Conservation (phyloP, 2,329 filamentous ascomycete species). For the Clonostachys rhizophaga region DNA sequence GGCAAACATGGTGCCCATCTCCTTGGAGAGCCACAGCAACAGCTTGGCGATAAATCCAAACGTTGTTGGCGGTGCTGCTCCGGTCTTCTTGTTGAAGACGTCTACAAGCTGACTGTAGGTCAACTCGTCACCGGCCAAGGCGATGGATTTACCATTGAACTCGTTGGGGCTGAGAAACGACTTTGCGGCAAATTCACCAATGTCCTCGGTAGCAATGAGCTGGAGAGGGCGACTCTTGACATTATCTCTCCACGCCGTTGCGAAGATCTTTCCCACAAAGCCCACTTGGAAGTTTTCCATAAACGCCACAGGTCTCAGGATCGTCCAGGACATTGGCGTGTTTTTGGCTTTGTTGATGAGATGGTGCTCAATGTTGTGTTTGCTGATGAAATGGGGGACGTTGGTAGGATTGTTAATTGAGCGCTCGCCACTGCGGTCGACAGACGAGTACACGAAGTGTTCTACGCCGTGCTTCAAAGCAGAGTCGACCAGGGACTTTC, state of each 20-base stretch:
- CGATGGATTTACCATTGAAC: conserved; percentile 21
- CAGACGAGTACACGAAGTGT: conserved; percentile 57
- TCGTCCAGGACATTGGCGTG: conserved; percentile 23
- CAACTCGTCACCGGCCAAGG: conserved; percentile 33
- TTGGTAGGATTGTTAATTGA: conserved; percentile 44
- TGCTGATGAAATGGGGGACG: conserved; percentile 56
- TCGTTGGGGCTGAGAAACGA: conserved; percentile 22
- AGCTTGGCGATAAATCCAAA: conserved; percentile 17
- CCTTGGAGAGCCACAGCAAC: conserved; percentile 18
- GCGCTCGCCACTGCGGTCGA: conserved; percentile 53
- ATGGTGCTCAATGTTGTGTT: conserved; percentile 56
- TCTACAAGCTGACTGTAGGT: conserved; percentile 19
- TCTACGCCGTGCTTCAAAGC: conserved; percentile 47
- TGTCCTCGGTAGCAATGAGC: conserved; percentile 26
- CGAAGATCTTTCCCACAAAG: conserved; percentile 22
- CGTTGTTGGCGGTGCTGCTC: conserved; percentile 17
- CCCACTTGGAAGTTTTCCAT: conserved; percentile 29
- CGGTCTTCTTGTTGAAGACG: conserved; percentile 22
- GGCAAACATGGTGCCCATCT: conserved; percentile 26
- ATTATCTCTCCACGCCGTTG: conserved; percentile 19
- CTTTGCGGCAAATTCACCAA: conserved; percentile 29
- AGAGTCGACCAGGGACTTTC: conserved; percentile 50
- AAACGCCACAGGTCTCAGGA: conserved; percentile 31
- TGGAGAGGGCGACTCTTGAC: conserved; percentile 25
- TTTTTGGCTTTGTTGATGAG: conserved; percentile 30